These are phyloP conservation scores for Monosporascus sp. DNA, from an alignment of 2,329 filamentous ascomycete species.

Conservation along the genomic window DNA sequence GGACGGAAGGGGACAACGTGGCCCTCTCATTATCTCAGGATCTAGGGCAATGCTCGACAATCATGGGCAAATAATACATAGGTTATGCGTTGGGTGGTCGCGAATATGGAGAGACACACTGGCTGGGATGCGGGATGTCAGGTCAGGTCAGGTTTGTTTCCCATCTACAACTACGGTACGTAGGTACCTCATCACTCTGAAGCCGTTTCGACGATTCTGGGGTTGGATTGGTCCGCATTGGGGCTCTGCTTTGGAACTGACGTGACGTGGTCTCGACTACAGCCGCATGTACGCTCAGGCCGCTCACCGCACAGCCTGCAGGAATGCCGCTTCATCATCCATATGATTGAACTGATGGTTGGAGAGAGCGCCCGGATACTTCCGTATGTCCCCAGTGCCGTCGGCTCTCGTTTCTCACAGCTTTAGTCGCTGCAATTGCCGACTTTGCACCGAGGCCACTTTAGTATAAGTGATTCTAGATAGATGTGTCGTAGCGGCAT, in stretches of 20 bases:
- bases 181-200: background rate
- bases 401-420: too few species aligned
- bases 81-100: background rate
- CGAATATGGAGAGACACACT: background rate
- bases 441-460: too few species aligned
- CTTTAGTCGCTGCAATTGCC: too few species aligned
- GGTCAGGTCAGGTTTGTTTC: too few species aligned
- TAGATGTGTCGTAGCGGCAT: background rate
- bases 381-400: background rate
- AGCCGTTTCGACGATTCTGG: background rate
- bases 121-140: constrained; percentile 7
- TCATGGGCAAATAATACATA: background rate
- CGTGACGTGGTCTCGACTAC: background rate
- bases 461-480: background rate
- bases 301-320: background rate
- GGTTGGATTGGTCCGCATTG: background rate
- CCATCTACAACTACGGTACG: too few species aligned
- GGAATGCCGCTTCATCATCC: background rate
- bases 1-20: background rate
- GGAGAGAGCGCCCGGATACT: background rate
- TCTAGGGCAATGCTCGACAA: background rate
- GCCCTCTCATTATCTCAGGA: background rate
- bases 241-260: background rate
- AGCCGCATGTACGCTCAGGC: background rate
- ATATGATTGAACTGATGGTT: background rate